Evolutionary conservation across 2,329 filamentous ascomycete species (phyloP).

Genomic region (Cordyceps cateniannulata): DNA sequence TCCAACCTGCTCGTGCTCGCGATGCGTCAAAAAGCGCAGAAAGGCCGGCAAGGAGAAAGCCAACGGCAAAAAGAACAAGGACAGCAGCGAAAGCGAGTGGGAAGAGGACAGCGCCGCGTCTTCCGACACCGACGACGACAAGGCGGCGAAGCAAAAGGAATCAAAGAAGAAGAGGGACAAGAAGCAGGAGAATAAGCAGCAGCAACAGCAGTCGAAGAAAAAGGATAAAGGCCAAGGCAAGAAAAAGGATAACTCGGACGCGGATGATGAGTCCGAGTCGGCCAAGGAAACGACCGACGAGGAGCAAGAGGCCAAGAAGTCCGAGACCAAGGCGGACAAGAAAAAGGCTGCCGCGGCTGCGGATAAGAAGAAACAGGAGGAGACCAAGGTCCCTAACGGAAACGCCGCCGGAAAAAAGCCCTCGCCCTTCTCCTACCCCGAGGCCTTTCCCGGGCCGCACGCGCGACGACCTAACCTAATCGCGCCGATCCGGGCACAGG

Average conservation of each 20-base stretch:
- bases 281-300: conserved; percentile 14
- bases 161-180: conserved; percentile 8
- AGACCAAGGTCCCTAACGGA: neutral
- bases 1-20: conserved; percentile 6
- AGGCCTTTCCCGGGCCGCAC: conserved; percentile 24
- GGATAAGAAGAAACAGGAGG: conserved; percentile 15
- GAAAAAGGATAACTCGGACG: conserved; percentile 18
- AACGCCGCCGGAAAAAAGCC: conserved; percentile 2
- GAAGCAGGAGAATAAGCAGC: conserved; percentile 11
- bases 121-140: neutral
- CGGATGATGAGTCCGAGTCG: conserved; percentile 22
- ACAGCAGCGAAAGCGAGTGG: neutral
- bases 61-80: neutral
- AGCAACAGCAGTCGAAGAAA: conserved; percentile 6
- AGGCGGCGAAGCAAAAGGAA: neutral
- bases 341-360: neutral
- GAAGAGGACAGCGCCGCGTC: neutral
- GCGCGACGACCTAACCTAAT: conserved; percentile 38
- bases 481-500: conserved; percentile 39
- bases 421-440: conserved; percentile 17
- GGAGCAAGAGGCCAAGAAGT: conserved; percentile 10
- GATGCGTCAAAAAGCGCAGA: conserved; percentile 1
- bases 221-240: conserved; percentile 18
- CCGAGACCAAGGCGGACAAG: conserved; percentile 10
- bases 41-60: neutral